A percentile compares a stretch with the other conserved stretches of the same genome.
These are phyloP conservation scores for Tulasnella sp. DNA, from an alignment of 768 basidiomycete species.

Conservation along the genomic window DNA sequence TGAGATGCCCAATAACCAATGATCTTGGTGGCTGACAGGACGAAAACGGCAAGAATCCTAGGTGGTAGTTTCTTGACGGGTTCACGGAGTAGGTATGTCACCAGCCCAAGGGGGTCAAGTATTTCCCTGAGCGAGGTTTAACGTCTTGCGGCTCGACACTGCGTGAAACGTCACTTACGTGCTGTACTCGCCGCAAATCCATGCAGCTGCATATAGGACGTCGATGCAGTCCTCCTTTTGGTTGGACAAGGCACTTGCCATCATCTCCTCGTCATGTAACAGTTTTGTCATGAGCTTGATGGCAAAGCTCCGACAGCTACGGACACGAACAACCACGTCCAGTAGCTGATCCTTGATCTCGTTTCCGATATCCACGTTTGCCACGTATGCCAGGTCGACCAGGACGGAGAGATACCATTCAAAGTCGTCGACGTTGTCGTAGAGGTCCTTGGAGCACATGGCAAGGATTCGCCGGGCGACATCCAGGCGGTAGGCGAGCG, in stretches of 20 bases:
- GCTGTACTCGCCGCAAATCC: constrained; percentile 93
- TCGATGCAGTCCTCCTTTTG: constrained; percentile 69
- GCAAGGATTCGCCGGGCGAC: constrained; percentile 71
- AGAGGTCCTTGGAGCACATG: constrained; percentile 75
- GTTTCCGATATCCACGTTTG: constrained; percentile 61
- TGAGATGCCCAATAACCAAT: constrained; percentile 78
- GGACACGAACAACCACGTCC: constrained; percentile 75
- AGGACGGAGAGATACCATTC: constrained; percentile 97
- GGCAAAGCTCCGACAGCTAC: constrained; percentile 59
- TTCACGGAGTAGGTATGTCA: constrained; percentile 55
- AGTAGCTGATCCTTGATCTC: constrained; percentile 75
- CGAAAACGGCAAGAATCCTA: constrained; percentile 61
- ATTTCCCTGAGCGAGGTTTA: constrained; percentile 43
- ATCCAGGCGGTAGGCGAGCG: constrained; percentile 73
- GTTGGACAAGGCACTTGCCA: constrained; percentile 40
- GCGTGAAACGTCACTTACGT: constrained; percentile 50
- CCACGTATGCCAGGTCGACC: constrained; percentile 80
- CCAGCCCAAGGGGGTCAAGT: constrained; percentile 59
- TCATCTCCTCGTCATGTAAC: constrained; percentile 62
- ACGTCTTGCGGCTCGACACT: background rate
- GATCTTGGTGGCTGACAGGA: constrained; percentile 74
- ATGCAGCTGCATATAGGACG: constrained; percentile 86
- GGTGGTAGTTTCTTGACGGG: constrained; percentile 41
- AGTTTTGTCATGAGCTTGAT: constrained; percentile 75
- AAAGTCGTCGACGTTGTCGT: constrained; percentile 81